These are phyloP conservation scores for Lepidium africanum DNA, from an alignment of 345 rosid genomes.

Conservation along the genomic window DNA sequence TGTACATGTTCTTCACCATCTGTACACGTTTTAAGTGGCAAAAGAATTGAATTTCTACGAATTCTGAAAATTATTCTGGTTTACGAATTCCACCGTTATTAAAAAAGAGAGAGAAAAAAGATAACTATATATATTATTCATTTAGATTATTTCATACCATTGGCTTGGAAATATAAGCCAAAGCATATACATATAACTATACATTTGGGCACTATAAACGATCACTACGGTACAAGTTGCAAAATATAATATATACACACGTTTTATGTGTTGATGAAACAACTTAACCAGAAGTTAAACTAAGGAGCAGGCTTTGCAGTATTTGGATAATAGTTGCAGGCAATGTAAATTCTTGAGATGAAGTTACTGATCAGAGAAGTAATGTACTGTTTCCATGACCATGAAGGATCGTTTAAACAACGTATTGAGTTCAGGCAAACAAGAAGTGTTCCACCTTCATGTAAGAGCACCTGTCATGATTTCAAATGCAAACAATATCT, in stretches of 20 bases:
- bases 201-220: too few species aligned
- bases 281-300: not conserved
- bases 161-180: too few species aligned
- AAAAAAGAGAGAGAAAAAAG: too few species aligned
- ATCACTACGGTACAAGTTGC: too few species aligned
- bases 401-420: slow-evolving; percentile 56
- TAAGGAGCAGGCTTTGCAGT: not conserved
- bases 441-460: slow-evolving; percentile 85
- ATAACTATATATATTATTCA: too few species aligned
- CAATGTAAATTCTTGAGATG: not conserved
- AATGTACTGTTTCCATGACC: slow-evolving; percentile 63
- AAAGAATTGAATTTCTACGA: too few species aligned
- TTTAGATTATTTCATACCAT: too few species aligned
- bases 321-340: not conserved
- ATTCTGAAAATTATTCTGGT: too few species aligned
- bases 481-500: not conserved
- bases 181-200: too few species aligned
- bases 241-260: not conserved
- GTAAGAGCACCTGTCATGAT: slow-evolving; percentile 60
- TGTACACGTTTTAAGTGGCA: too few species aligned
- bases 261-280: not conserved
- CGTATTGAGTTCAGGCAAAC: slow-evolving; percentile 81
- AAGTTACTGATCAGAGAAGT: slow-evolving; percentile 27
- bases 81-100: too few species aligned
- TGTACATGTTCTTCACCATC: too few species aligned